Conservation (phyloP, 106 monocot species). For the Xerophyta viscosa region DNA sequence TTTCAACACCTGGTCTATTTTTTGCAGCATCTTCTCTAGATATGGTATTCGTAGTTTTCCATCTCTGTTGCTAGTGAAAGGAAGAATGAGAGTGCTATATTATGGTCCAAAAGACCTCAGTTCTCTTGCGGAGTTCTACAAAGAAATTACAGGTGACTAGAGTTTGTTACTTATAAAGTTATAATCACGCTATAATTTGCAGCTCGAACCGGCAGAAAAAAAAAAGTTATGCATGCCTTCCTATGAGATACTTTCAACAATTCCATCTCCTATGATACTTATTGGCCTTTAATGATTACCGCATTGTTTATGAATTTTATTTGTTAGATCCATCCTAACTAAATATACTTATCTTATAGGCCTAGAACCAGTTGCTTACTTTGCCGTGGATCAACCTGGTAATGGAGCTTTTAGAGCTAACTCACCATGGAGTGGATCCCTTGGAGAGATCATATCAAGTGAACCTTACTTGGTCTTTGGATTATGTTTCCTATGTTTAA, state of each 20-base stretch:
- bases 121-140: constrained; percentile 65
- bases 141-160: constrained; percentile 45
- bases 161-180: not conserved
- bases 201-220: no score
- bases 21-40: constrained; percentile 70
- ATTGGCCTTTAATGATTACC: not conserved
- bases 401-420: not conserved
- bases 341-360: constrained; percentile 34
- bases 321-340: not conserved
- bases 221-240: not conserved
- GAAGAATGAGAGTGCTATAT: constrained; percentile 35
- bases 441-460: constrained; percentile 24
- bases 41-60: constrained; percentile 82
- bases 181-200: no score
- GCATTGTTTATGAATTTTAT: not conserved
- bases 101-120: constrained; percentile 54
- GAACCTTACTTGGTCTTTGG: constrained; percentile 58
- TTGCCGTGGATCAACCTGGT: constrained; percentile 23
- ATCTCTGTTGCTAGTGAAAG: constrained; percentile 49
- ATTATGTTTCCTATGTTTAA: constrained; percentile 46
- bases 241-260: no score
- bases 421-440: constrained; percentile 12
- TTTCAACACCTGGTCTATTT: not conserved
- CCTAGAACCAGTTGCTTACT: constrained; percentile 43
- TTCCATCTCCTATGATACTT: no score